phyloP scores from a whole-genome alignment of 2,329 filamentous ascomycete genomes.

The Aspergillus sp. region DNA sequence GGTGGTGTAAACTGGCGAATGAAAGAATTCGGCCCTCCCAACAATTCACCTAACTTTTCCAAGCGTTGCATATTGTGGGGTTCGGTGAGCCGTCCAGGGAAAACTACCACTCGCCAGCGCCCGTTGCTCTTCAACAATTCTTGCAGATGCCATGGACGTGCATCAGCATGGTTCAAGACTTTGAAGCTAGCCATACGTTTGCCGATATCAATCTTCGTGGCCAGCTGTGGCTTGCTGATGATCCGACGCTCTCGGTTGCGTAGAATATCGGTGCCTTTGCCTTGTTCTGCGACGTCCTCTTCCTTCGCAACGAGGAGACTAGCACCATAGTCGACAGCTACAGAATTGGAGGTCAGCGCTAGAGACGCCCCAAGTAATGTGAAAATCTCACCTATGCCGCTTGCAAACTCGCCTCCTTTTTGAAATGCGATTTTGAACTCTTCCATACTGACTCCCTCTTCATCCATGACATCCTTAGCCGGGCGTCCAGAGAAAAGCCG shows the following conservation, averaged over 20 bases:
- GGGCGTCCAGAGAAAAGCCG: conserved; percentile 51
- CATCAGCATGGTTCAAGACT: conserved; percentile 31
- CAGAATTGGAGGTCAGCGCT: neutral
- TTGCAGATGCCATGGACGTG: conserved; percentile 32
- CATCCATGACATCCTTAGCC: conserved; percentile 52
- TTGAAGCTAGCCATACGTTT: conserved; percentile 28
- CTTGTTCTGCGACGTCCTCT: conserved; percentile 36
- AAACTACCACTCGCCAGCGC: conserved; percentile 41
- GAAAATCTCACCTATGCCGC: conserved; percentile 37
- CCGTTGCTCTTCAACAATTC: conserved; percentile 31
- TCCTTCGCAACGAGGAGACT: conserved; percentile 51
- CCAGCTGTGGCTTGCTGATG: conserved; percentile 13
- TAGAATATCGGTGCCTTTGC: conserved; percentile 42
- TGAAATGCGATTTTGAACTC: conserved; percentile 55
- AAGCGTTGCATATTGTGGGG: conserved; percentile 36
- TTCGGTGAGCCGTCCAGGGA: conserved; percentile 50
- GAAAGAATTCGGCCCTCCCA: conserved; percentile 33
- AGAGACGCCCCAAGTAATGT: neutral
- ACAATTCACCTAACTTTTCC: conserved; percentile 40
- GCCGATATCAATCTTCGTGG: conserved; percentile 25
- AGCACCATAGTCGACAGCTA: conserved; percentile 50
- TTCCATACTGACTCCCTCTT: conserved; percentile 53
- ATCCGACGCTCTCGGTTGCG: conserved; percentile 11
- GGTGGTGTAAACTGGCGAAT: conserved; percentile 39
- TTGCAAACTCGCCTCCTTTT: conserved; percentile 53